Evolutionary conservation across 208 protist species (phyloP).

Genomic region (Crithidia bombi): DNA sequence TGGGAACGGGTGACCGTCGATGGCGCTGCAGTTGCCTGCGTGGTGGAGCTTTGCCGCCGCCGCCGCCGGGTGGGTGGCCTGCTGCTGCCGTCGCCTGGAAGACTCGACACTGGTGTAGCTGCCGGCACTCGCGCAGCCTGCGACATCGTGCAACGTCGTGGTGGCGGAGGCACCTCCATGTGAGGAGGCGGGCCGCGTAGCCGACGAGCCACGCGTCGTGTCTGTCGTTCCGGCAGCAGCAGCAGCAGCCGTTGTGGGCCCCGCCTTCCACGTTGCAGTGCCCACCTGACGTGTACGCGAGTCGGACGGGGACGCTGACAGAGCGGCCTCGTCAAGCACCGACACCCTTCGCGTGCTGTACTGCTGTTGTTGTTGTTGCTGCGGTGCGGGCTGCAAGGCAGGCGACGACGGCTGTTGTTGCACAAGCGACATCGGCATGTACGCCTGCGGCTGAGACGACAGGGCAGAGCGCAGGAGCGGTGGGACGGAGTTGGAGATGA

Average conservation of each 20-base stretch:
- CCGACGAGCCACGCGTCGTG: not conserved
- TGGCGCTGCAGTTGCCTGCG: too few species aligned
- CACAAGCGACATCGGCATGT: too few species aligned
- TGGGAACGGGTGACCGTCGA: not conserved
- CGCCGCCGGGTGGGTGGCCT: not conserved
- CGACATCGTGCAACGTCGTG: not conserved
- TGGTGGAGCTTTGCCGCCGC: not conserved
- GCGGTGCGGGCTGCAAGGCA: not conserved
- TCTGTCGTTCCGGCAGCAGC: too few species aligned
- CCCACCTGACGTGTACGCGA: not conserved
- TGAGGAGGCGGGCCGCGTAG: not conserved
- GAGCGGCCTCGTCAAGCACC: not conserved
- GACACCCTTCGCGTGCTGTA: not conserved
- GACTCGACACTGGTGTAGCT: slow-evolving; percentile 4
- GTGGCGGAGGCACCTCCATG: not conserved
- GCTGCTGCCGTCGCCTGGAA: not conserved
- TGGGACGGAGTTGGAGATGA: not conserved
- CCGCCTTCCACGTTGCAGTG: not conserved
- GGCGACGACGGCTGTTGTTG: not conserved
- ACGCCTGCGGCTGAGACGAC: not conserved
- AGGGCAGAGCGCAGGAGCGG: not conserved
- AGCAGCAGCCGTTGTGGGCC: too few species aligned
- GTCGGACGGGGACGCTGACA: not conserved
- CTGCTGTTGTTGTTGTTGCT: not conserved
- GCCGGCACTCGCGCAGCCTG: not conserved